Percentiles rank a stretch among this genome's conserved stretches.
phyloP scores from a whole-genome alignment of 2,329 filamentous ascomycete genomes.

The Fusarium coffeatum region DNA sequence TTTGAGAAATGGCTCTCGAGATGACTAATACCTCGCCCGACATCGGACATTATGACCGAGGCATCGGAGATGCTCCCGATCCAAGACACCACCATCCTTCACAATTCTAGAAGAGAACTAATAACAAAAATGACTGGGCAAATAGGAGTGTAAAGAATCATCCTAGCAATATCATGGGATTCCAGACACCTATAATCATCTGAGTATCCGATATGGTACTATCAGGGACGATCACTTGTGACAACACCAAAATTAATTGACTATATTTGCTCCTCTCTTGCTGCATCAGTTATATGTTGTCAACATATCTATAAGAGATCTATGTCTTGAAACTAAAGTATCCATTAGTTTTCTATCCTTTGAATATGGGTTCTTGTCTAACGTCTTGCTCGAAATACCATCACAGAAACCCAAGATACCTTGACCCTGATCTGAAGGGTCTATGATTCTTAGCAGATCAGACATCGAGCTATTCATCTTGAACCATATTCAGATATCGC shows the following conservation, averaged over 20 bases:
- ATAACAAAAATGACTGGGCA: neutral
- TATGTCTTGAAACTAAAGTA: neutral
- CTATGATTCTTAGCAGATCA: neutral
- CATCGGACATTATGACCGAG: slow-evolving; percentile 23
- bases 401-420: neutral
- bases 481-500: neutral
- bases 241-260: neutral
- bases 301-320: neutral
- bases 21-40: neutral
- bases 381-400: neutral
- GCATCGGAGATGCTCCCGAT: slow-evolving; percentile 20
- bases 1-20: neutral
- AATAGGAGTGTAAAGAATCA: neutral
- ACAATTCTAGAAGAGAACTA: neutral
- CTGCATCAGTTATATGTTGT: neutral
- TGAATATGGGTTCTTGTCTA: neutral
- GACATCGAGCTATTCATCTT: neutral
- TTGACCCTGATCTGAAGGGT: neutral
- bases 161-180: neutral
- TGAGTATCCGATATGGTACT: neutral
- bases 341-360: neutral
- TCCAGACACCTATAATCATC: neutral
- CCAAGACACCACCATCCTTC: neutral
- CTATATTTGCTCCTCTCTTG: neutral
- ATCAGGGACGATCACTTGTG: neutral